Base-by-base conservation (phyloP, 805 yeast species). In the Yarrowia hollandica region DNA sequence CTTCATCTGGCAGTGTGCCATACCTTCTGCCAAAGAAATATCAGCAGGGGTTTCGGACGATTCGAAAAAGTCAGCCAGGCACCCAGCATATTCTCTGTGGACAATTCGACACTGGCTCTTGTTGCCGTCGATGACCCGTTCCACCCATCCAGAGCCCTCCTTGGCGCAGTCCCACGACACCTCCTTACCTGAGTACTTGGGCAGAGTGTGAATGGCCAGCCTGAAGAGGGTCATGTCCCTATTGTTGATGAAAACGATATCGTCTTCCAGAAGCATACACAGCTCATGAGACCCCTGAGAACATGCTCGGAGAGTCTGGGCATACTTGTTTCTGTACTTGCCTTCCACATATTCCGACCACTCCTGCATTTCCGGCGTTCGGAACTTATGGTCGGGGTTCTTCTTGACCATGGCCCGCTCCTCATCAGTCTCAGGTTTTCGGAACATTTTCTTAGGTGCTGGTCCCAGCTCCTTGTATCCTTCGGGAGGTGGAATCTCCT, bases 261-360 rank as follows among this genome's bases (percentile, higher is more conserved):
- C 65, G 44, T 63, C 65, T 23, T 63, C 65, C 30, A 63, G 52
- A 12, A 63, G 26, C 34, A 63, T 23, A 23, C 65, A 63, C 41
- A 63, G 63, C 42, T 62, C 64, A 22, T 59, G 59, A 16, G 26
- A 58, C 9, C 66, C 64, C 15, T 34, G 4, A 12, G 55, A 38
- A 31, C 65, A 63, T 15, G 28, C 46, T 25, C 35, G n/a, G 25
- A 61, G 42, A 11, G 55, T 33, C 39, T 48, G 22, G 8, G 55
- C 55, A 30, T 48, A 48, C 55, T 48, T 48, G 39, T 48, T 31
- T 21, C 55, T 10, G 55, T 48, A 48, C 30, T 33, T 31, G 28
- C 22, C 18, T 22, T 48, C 55, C 18, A 48, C 18, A 28, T 23
- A 16, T 15, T 21, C 55, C 55, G 33, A 31, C 55, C 55, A 48